A percentile compares a stretch with the other conserved stretches of the same genome.
Conservation (phyloP, 2,329 filamentous ascomycete genomes). For the Penicillium sp. region DNA sequence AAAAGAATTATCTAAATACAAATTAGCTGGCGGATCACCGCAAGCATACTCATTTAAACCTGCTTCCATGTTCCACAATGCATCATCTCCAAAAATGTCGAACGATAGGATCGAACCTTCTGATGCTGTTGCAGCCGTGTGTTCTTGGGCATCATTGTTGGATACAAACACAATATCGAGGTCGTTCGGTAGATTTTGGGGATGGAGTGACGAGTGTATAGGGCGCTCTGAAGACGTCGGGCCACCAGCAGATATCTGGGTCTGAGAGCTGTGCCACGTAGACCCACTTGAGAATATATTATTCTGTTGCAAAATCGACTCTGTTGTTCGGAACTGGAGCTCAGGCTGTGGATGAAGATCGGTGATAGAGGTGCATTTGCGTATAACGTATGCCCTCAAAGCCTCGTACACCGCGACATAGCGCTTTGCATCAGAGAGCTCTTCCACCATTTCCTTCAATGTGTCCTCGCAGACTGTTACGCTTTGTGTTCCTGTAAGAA, state of each 20-base stretch:
- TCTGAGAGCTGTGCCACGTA: neutral
- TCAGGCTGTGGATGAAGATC: neutral
- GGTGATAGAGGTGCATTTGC: conserved; percentile 10
- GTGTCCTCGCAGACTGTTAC: conserved; percentile 13
- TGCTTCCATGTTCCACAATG: conserved; percentile 32
- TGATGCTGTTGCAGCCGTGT: conserved; percentile 1
- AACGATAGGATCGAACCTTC: conserved; percentile 16
- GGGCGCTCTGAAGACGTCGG: neutral
- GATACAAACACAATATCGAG: neutral
- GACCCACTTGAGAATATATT: neutral
- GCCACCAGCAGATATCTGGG: neutral
- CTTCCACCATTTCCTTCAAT: conserved; percentile 19
- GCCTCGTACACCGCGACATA: conserved; percentile 28
- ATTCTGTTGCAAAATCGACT: neutral
- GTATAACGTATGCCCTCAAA: conserved; percentile 16
- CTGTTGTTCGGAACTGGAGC: neutral
- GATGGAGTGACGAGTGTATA: neutral
- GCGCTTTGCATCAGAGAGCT: conserved; percentile 23
- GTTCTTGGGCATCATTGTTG: neutral
- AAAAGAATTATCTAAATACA: conserved; percentile 16
- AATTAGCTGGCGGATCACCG: conserved; percentile 22
- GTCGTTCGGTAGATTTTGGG: neutral
- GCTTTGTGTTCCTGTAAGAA: conserved; percentile 15
- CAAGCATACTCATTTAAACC: conserved; percentile 39
- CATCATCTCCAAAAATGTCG: conserved; percentile 20